Conservation (phyloP, 768 basidiomycete species). For the Tubosaeta sp. region DNA sequence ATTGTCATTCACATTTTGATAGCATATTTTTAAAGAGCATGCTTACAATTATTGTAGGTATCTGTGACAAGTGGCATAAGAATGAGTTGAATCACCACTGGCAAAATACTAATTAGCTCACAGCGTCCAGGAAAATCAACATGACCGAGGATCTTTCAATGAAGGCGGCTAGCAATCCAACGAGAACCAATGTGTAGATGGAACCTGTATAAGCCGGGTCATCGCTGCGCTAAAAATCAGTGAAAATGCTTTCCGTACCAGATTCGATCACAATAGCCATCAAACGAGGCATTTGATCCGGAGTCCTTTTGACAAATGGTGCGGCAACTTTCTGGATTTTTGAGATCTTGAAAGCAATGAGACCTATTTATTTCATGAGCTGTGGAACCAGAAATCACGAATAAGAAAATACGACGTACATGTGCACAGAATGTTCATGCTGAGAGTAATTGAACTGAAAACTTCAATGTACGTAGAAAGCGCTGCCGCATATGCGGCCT, state of each 20-base stretch:
- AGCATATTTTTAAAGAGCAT: no score
- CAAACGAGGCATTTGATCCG: not conserved
- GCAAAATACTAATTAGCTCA: not conserved
- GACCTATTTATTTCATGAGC: not conserved
- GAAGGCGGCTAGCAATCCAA: slow-evolving; percentile 13
- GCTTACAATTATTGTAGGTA: slow-evolving; percentile 10
- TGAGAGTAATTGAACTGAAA: not conserved
- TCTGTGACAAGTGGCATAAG: not conserved
- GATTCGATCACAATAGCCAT: not conserved
- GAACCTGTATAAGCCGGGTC: not conserved
- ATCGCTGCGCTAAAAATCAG: no score
- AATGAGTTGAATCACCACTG: not conserved
- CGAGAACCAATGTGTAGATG: slow-evolving; percentile 2
- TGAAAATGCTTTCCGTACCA: not conserved
- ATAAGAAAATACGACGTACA: not conserved
- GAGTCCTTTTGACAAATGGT: not conserved
- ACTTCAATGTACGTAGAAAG: not conserved
- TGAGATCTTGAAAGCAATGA: not conserved
- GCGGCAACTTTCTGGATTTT: not conserved
- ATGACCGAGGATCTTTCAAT: not conserved
- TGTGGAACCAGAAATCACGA: not conserved
- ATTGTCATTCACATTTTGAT: not conserved
- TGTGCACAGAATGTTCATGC: not conserved
- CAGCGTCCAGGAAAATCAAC: slow-evolving; percentile 13
- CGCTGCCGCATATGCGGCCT: not conserved